Base-by-base conservation (phyloP, 352 stramenopile species). In the Phytophthora litchii region DNA sequence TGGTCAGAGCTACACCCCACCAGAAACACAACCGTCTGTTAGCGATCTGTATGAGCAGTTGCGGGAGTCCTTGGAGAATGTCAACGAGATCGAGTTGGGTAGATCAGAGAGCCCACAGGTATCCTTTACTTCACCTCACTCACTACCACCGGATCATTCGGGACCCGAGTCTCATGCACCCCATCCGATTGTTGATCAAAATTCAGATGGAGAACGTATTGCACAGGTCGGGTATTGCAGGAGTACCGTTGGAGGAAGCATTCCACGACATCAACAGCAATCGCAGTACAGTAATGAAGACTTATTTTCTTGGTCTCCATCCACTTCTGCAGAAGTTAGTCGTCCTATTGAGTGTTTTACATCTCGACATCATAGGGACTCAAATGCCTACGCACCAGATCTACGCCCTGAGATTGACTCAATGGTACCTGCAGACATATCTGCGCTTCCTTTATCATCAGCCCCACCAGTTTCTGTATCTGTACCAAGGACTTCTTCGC, bases 1-100 rank as follows among this genome's bases (percentile, higher is more conserved):
- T 17, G 43, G 64, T 36, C 41, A 57, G 14, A 46, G 12, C 31
- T 17, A 43, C 59, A 25, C 21, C 61, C 21, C 36, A 40, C 4
- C 20, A 47, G 31, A 67, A 43, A 27, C 41, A 38, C 31, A 23
- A 2, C 9, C 48, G 25, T 50, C 37, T 23, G 45, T 54, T 13
- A 31, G 17, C 0, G 61, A 74, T 57, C 36, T 71, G 20, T 74
- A 74, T 21, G 60, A 74, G 7, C 54, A 44, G 14, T 51, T 74
- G 32, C 56, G 67, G 21, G 57, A 62, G 16, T 70, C 62, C 2
- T 47, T 76, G 25, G 47, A 64, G 19, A 53, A 61, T 47, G 51
- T 60, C 29, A 58, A 64, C 4, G 46, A 67, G 16, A 53, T 67
- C 4, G 53, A 61, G 13, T 14, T 45, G 21, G 16, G 47, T 23